Evolutionary conservation across 1,284 basidiomycete species (phyloP).

Genomic region (Cerioporus squamosus): DNA sequence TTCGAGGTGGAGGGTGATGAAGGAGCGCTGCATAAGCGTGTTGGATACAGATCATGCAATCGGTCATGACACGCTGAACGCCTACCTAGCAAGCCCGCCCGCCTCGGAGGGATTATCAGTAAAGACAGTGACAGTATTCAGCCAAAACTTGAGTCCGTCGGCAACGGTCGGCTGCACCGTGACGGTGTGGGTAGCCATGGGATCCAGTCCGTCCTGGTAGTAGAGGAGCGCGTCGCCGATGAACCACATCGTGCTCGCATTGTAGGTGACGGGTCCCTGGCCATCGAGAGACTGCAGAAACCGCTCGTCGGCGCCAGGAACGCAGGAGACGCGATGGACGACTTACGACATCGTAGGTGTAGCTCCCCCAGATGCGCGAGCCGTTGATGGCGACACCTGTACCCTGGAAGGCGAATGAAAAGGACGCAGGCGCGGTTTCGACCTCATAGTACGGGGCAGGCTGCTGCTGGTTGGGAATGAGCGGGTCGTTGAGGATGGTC

Average conservation of each 20-base stretch:
- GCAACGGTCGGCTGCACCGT: constrained; percentile 31
- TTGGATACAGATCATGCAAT: too few relatives aligned
- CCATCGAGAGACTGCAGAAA: constrained; percentile 31
- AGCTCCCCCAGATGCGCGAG: neutral
- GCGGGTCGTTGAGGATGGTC: constrained; percentile 21
- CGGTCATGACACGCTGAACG: neutral
- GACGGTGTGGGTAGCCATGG: constrained; percentile 32
- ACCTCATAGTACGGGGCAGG: constrained; percentile 35
- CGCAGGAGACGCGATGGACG: neutral
- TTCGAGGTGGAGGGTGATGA: neutral
- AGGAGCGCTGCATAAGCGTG: neutral
- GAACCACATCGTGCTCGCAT: constrained; percentile 38
- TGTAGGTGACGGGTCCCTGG: constrained; percentile 23
- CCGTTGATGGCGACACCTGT: constrained; percentile 3
- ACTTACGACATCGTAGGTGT: neutral
- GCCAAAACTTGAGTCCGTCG: constrained; percentile 21
- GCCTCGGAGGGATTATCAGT: neutral
- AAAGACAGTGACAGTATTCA: constrained; percentile 27
- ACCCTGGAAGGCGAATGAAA: neutral
- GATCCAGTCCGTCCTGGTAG: constrained; percentile 39
- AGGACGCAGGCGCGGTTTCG: constrained; percentile 17
- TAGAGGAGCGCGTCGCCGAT: constrained; percentile 39
- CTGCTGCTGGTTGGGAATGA: constrained; percentile 33
- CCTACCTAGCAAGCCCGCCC: neutral
- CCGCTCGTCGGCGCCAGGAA: too few relatives aligned